A percentile compares a stretch with the other conserved stretches of the same genome.
These are phyloP conservation scores for Epithemia pelagica DNA, from an alignment of 108 stramenopile genomes.

Conservation along the genomic window DNA sequence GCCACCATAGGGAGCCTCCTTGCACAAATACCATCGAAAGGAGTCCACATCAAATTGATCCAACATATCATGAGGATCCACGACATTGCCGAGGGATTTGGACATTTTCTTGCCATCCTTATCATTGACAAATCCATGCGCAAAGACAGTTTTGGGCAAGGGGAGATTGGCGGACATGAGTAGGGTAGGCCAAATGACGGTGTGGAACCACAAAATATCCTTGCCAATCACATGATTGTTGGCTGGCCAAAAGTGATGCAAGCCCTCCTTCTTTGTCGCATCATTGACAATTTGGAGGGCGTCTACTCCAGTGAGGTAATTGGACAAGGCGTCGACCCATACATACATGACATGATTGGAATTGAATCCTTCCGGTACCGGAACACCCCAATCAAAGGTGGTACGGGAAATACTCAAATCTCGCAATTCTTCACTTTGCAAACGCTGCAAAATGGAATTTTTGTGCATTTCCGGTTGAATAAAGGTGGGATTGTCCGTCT, in stretches of 20 bases:
- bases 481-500: constrained; percentile 79
- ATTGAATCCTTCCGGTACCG: constrained; percentile 90
- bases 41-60: constrained; percentile 86
- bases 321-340: constrained; percentile 98
- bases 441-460: constrained; percentile 72
- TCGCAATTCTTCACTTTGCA: constrained; percentile 73
- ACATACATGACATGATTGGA: constrained; percentile 97
- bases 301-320: constrained; percentile 92
- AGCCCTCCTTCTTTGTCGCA: constrained; percentile 20
- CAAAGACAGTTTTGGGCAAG: constrained; percentile 90
- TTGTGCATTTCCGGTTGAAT: constrained; percentile 88
- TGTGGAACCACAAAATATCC: constrained; percentile 98
- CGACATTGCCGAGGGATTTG: constrained; percentile 95
- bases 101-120: constrained; percentile 98
- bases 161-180: constrained; percentile 92
- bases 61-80: constrained; percentile 94
- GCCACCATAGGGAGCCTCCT: constrained; percentile 91
- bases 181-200: constrained; percentile 98
- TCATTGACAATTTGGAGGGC: constrained; percentile 64
- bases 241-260: constrained; percentile 91
- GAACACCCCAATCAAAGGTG: constrained; percentile 95
- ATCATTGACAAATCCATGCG: constrained; percentile 97
- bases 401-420: constrained; percentile 94
- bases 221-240: constrained; percentile 96
- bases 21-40: constrained; percentile 88